phyloP scores from a whole-genome alignment of 75 land plant genomes.

The Gnetum montanum region DNA sequence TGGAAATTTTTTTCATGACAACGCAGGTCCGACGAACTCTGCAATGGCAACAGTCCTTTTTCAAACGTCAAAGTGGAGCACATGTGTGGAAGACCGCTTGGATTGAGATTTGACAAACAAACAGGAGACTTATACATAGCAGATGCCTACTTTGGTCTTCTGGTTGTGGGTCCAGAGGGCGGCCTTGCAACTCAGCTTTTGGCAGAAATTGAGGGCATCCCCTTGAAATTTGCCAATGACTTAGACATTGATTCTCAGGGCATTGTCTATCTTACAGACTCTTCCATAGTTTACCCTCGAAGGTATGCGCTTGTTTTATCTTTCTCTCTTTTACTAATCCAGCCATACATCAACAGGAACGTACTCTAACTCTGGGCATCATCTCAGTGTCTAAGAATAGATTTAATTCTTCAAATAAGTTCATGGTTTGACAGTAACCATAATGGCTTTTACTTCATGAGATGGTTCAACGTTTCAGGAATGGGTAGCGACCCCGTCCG shows the following conservation, averaged over 20 bases:
- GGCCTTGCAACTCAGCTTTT: conserved; percentile 7
- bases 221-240: conserved; percentile 5
- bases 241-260: conserved; percentile 11
- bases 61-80: conserved; percentile 42
- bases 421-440: too few relatives aligned
- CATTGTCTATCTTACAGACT: conserved; percentile 17
- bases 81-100: conserved; percentile 63
- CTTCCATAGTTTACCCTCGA: conserved; percentile 35
- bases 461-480: too few relatives aligned
- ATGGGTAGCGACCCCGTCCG: too few relatives aligned
- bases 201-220: not conserved
- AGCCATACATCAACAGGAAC: too few relatives aligned
- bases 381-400: too few relatives aligned
- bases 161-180: conserved; percentile 9
- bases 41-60: conserved; percentile 36
- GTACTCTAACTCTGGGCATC: too few relatives aligned
- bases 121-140: conserved; percentile 52
- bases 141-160: conserved; percentile 44
- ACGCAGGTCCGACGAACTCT: conserved; percentile 45
- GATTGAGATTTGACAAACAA: conserved; percentile 27
- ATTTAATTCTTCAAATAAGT: too few relatives aligned
- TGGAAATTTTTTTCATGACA: not conserved
- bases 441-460: too few relatives aligned
- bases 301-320: conserved; percentile 30
- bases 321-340: not conserved